Percentiles rank a stretch among this genome's conserved stretches.
phyloP scores from a whole-genome alignment of 176 grass and related monocot species.

The Urochloa ruziziensis region DNA sequence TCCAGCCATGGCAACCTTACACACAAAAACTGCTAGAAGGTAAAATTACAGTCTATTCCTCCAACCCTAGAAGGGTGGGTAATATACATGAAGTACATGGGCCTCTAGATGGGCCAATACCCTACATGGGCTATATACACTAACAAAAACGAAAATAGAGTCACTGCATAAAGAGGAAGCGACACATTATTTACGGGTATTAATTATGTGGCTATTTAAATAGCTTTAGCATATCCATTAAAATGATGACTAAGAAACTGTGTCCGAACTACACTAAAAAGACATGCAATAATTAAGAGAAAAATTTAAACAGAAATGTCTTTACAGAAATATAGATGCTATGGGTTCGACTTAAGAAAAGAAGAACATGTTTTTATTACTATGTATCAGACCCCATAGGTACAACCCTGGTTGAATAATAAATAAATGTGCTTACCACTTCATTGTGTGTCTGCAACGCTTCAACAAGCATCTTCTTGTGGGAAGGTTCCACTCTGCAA shows the following conservation, averaged over 20 bases:
- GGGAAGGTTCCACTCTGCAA: conserved; percentile 95
- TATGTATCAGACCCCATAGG: not conserved
- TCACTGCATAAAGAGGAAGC: not conserved
- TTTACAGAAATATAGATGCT: not conserved
- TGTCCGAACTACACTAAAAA: not conserved
- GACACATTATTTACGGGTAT: not conserved
- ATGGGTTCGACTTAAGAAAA: not conserved
- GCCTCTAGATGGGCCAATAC: too few relatives aligned
- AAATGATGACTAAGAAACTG: not conserved
- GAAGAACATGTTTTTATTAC: not conserved
- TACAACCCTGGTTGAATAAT: not conserved
- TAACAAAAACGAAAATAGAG: conserved; percentile 13
- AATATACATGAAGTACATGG: too few relatives aligned
- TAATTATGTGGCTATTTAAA: conserved; percentile 9
- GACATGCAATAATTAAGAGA: not conserved
- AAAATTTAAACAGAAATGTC: not conserved
- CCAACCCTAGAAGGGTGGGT: too few relatives aligned
- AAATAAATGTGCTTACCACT: conserved; percentile 69
- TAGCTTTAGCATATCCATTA: not conserved
- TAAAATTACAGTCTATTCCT: too few relatives aligned
- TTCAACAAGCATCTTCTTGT: conserved; percentile 99
- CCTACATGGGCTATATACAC: too few relatives aligned
- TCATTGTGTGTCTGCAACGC: conserved; percentile 94
- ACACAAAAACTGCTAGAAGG: too few relatives aligned
- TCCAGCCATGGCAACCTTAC: conserved; percentile 98